Base-by-base conservation (phyloP, 139 green algal genomes). In the Coccomyxa sp. region DNA sequence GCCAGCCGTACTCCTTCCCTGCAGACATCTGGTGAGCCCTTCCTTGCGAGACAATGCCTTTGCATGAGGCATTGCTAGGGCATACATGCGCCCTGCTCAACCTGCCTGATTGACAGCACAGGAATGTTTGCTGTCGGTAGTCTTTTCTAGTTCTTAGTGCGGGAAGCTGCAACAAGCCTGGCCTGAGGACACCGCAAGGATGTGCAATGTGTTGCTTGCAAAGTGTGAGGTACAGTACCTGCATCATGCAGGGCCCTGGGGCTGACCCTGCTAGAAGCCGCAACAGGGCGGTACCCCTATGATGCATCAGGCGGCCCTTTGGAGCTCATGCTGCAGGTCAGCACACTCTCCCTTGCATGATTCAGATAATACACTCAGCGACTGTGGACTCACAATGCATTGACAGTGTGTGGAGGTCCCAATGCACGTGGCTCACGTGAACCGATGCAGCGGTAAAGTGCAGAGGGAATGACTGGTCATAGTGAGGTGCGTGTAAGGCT, bases 231-330 rank as follows among this genome's bases (percentile, higher is more conserved):
- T n/a, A n/a, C n/a, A n/a, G n/a, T n/a, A n/a, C n/a, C n/a, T n/a
- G n/a, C n/a, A n/a, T n/a, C n/a, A n/a, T 54, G 39, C 79, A 88
- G 90, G 90, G 88, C 82, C 39, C 85, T 99, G 70, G 96, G 94
- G 3, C 85, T 99, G 76, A 86, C 89, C 22, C 76, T 98, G 76
- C 76, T 98, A 55, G 96, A 99, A 86, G 93, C 86, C 75, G 92
- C 91, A 12, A 93, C 93, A 6, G 95, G 95, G 0, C 73, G 78
- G 39, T 98, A 97, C 86, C 95, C 95, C 0, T 99, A 98, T 83
- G 89, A 95, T 38, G 88, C 90, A 1, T 78, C 71, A 16, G 88
- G 58, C 7, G 90, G 90, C 2, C 89, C 91, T 27, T 81, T 96
- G 77, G 81, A 94, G 77, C 87, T 97, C 39, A 96, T 97, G 88